phyloP scores from a whole-genome alignment of 148 eudicot species.

The Cornus controversa region DNA sequence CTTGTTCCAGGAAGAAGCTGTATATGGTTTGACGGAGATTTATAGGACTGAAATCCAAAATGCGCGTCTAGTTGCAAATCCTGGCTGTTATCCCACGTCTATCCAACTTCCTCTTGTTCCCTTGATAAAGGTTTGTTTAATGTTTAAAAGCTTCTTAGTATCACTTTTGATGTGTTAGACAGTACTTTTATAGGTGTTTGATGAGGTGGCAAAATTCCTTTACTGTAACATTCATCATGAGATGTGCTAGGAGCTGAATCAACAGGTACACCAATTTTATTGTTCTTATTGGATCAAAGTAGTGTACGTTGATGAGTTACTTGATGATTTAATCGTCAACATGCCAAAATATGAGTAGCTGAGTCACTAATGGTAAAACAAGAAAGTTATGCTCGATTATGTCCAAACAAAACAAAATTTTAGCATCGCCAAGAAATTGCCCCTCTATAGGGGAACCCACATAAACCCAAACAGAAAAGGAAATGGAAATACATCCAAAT shows the following conservation, averaged over 20 bases:
- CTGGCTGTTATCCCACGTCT: conserved; percentile 96
- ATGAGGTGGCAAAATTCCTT: neutral
- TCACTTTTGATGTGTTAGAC: neutral
- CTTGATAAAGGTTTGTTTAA: conserved; percentile 59
- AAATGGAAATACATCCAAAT: neutral
- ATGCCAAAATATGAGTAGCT: neutral
- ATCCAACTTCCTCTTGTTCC: conserved; percentile 90
- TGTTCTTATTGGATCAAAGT: neutral
- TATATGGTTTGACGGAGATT: conserved; percentile 90
- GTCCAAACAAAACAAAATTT: neutral
- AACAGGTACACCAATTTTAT: neutral
- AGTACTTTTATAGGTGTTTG: neutral
- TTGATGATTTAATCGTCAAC: neutral
- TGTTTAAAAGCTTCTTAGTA: neutral
- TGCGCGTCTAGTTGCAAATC: conserved; percentile 89
- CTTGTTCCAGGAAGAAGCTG: conserved; percentile 71
- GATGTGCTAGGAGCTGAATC: neutral
- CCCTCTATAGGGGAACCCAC: neutral
- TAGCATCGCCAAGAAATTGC: neutral
- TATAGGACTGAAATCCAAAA: conserved; percentile 56
- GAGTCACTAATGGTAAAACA: neutral
- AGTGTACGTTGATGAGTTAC: neutral
- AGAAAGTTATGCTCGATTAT: neutral
- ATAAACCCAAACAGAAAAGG: neutral
- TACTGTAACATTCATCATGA: neutral